Percentiles rank a stretch among this genome's conserved stretches.
phyloP scores from a whole-genome alignment of 495 filamentous ascomycete species.

The Penicillium lividum region DNA sequence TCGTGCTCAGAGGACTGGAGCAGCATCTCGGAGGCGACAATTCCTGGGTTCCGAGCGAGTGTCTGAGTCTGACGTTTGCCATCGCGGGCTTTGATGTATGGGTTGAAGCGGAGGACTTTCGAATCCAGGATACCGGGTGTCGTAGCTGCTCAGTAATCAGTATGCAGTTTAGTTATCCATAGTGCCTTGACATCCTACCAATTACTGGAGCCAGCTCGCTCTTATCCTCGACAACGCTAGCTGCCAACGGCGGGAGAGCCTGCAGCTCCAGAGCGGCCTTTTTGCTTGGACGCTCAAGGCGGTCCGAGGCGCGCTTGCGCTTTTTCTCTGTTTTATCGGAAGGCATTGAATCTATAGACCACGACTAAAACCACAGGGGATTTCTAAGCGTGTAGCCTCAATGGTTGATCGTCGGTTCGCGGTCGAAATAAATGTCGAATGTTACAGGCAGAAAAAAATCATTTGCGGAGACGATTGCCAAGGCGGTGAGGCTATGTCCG shows the following conservation, averaged over 20 bases:
- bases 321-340: slow-evolving; percentile 64
- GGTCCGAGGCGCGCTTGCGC: slow-evolving; percentile 65
- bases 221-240: slow-evolving; percentile 59
- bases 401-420: slow-evolving; percentile 14
- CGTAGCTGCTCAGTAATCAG: slow-evolving; percentile 51
- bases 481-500: slow-evolving; percentile 24
- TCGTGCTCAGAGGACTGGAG: slow-evolving; percentile 75
- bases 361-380: slow-evolving; percentile 2
- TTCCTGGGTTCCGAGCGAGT: slow-evolving; percentile 43
- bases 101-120: slow-evolving; percentile 56
- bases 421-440: slow-evolving; percentile 31
- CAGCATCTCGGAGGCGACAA: slow-evolving; percentile 63
- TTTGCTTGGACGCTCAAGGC: slow-evolving; percentile 58
- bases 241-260: slow-evolving; percentile 44
- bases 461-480: slow-evolving; percentile 16
- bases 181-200: slow-evolving; percentile 18
- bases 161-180: slow-evolving; percentile 11
- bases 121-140: slow-evolving; percentile 66
- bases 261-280: slow-evolving; percentile 58
- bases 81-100: slow-evolving; percentile 59
- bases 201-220: slow-evolving; percentile 65
- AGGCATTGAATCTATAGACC: slow-evolving; percentile 41
- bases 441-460: slow-evolving; percentile 33
- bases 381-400: slow-evolving; percentile 16
- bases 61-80: slow-evolving; percentile 33